Evolutionary conservation across 192 early-diverging fungal genomes (phyloP), one percentile per base, ranked within the genome.

Genomic region (Dissophora globulifera): DNA sequence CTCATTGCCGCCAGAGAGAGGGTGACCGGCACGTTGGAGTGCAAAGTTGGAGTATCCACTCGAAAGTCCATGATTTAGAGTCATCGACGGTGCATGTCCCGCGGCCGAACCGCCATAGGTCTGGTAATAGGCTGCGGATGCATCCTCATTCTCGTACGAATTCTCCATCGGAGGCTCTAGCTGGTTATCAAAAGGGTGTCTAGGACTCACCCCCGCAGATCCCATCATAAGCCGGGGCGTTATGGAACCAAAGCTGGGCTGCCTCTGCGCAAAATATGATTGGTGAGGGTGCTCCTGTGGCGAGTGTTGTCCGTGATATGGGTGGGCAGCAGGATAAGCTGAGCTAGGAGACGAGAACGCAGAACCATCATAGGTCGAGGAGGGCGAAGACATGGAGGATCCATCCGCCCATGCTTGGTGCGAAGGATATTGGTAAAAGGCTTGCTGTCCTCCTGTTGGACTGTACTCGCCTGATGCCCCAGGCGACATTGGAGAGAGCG

Each of bases 361-460:
- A 0, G 72, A 76, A 4, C 63, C 62, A 11, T 76, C 72, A 48
- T 76, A 76, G 1, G 50, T 67, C 1, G 72, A 76, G 5, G 72
- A 26, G 15, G 72, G 62, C 27, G 72, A 67, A 2, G 72, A 76
- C 51, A 76, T 53, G 47, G 72, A 76, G 0, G 72, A 67, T 2
- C 23, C 72, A 29, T 62, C 63, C 7, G 58, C 48, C 62, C 62
- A 66, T 12, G n/a, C 22, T 46, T 58, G 70, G 7, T 64, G 56
- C 2, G 29, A 20, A 3, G 61, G 54, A 33, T 65, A 46, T 1
- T 48, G 50, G 29, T 64, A 75, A 27, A 56, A 62, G 9, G 43
- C 4, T 42, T 32, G 10, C 4, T 46, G 20, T 29, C 49, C 49
- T 2, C 30, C 23, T 12, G 65, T 31, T 13, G 61, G 61, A 29